Evolutionary conservation across 176 grass and related monocot genomes (phyloP).

Genomic region (Echinochloa phyllopogon): DNA sequence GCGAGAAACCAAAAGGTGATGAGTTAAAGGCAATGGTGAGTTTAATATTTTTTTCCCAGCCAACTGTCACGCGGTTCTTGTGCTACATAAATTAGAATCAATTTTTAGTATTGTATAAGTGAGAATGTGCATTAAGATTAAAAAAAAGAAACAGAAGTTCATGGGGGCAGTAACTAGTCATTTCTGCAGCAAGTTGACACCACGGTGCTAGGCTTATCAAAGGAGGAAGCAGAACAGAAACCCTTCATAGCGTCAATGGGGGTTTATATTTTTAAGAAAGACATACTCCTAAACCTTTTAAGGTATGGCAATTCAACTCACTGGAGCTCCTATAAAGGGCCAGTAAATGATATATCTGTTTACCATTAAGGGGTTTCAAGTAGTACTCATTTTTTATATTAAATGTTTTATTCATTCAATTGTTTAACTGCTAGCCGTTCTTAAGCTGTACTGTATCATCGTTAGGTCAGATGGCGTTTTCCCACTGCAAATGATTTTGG

Average conservation of each 20-base stretch:
- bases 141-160: conserved; percentile 32
- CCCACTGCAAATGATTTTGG: conserved; percentile 98
- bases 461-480: conserved; percentile 94
- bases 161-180: not conserved
- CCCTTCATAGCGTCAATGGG: conserved; percentile 96
- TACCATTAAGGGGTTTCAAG: not conserved
- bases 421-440: conserved; percentile 24
- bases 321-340: conserved; percentile 10
- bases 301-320: conserved; percentile 65
- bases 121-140: not conserved
- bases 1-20: conserved; percentile 89
- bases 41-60: not conserved
- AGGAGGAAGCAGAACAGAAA: conserved; percentile 80
- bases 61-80: not conserved
- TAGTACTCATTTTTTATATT: not conserved
- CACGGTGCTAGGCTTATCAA: conserved; percentile 70
- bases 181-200: conserved; percentile 85
- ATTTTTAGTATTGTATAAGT: not conserved
- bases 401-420: not conserved
- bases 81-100: not conserved
- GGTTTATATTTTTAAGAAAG: conserved; percentile 88
- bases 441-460: conserved; percentile 58
- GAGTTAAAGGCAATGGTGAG: conserved; percentile 90
- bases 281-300: conserved; percentile 88
- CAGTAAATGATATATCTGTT: not conserved